Base-by-base conservation (phyloP, 768 basidiomycete genomes). In the Russula foetens region DNA sequence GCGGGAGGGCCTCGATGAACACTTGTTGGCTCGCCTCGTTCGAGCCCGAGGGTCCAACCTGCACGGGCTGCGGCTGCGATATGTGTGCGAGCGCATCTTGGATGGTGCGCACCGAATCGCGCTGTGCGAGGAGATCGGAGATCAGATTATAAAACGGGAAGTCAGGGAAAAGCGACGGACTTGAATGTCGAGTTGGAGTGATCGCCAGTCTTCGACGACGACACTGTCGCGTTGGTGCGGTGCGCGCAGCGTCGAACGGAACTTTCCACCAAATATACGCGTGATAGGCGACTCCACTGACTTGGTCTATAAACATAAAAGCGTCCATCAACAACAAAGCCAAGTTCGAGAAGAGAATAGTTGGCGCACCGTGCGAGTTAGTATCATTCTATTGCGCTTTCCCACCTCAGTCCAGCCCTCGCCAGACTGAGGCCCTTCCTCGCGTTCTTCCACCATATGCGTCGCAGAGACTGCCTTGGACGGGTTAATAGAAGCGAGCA, bases 391-490 rank as follows among this genome's bases (percentile, higher is more conserved):
- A 68, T 97, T 96, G 69, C 84, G 85, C 73, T 85, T 90, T 28
- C 94, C 95, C 1, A 99, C 94, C 74, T 99, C 95, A 26, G 89
- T 72, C 96, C 96, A 98, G 0, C 86, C 91, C 35, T 88, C 86
- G 19, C 82, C 85, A 31, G 76, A 69, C 31, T 75, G 73, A 24
- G 70, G 72, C 43, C 73, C 71, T 65, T 77, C 75, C 59, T 75
- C 75, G 56, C 70, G 71, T 67, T 83, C 80, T 63, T 82, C 80
- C 24, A 77, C 75, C 39, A 68, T 58, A 21, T 62, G 63, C 33
- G 66, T 64, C 23, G 49, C 19, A 46, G 73, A 71, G 35, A 65
- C 48, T 9, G 72, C 71, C n/a, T 73, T 66, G 11, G 77, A 71
- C 2, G 80, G 75, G 12, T 74, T 71, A 17, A 85, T 67, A 0